These are phyloP conservation scores for Malassezia sp. DNA, from an alignment of 1,284 basidiomycete genomes.

Conservation along the genomic window DNA sequence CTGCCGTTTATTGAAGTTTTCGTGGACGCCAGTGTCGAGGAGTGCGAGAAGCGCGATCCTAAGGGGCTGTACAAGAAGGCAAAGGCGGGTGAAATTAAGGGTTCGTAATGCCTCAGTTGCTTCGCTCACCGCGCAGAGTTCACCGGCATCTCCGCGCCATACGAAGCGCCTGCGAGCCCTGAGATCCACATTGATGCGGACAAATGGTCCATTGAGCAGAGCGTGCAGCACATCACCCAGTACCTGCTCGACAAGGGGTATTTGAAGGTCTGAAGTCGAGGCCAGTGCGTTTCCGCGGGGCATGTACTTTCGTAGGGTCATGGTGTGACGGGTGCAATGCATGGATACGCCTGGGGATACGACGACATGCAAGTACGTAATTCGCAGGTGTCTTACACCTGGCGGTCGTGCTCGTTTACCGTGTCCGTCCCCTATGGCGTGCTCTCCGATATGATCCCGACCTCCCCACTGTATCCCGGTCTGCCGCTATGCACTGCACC, in stretches of 20 bases:
- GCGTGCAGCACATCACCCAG: slow-evolving; percentile 67
- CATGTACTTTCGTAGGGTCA: neutral
- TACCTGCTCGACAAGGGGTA: slow-evolving; percentile 60
- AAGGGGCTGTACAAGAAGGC: slow-evolving; percentile 98
- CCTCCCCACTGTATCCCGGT: too few species aligned
- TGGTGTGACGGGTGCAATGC: too few species aligned
- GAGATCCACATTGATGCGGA: slow-evolving; percentile 90
- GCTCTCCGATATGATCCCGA: too few species aligned
- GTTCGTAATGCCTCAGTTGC: slow-evolving; percentile 52
- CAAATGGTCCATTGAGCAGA: slow-evolving; percentile 64
- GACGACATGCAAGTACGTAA: too few species aligned
- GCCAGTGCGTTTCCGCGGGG: neutral
- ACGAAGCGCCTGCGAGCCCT: slow-evolving; percentile 73
- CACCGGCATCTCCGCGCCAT: slow-evolving; percentile 93
- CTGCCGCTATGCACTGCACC: too few species aligned
- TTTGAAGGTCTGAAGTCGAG: slow-evolving; percentile 22
- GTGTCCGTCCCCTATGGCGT: too few species aligned
- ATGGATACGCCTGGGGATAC: too few species aligned
- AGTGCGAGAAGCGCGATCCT: slow-evolving; percentile 85
- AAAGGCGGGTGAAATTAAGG: slow-evolving; percentile 87
- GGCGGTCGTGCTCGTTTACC: too few species aligned
- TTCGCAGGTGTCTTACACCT: too few species aligned
- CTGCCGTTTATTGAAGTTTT: slow-evolving; percentile 82
- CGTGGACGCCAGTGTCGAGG: slow-evolving; percentile 75
- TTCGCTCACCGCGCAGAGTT: slow-evolving; percentile 58